These are phyloP conservation scores for Antitrichia curtipendula DNA, from an alignment of 225 moss, liverwort and hornwort genomes.

Conservation along the genomic window DNA sequence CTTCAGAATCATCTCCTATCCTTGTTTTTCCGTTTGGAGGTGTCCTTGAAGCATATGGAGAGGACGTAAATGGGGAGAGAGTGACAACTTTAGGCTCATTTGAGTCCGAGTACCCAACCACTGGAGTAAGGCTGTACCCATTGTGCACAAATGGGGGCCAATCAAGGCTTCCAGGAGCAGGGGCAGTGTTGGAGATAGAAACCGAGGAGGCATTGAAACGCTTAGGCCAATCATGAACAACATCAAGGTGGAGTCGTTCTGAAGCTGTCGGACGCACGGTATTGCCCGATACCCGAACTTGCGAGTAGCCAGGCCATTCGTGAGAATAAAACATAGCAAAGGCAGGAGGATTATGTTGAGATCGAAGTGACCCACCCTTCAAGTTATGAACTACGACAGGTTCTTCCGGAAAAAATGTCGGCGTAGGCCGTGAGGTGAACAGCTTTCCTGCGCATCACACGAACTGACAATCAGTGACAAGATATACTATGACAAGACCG, in stretches of 20 bases:
- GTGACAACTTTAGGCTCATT: conserved; percentile 46
- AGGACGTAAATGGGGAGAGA: conserved; percentile 31
- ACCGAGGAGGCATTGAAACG: conserved; percentile 35
- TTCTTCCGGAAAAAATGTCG: conserved; percentile 25
- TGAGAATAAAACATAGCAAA: conserved; percentile 58
- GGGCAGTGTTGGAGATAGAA: conserved; percentile 27
- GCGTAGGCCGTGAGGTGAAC: conserved; percentile 15
- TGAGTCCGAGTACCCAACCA: conserved; percentile 29
- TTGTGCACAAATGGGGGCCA: conserved; percentile 56
- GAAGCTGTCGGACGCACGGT: conserved; percentile 66
- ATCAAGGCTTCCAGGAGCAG: conserved; percentile 47
- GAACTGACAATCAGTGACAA: background rate
- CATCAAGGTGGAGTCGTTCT: conserved; percentile 81
- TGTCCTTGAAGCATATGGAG: conserved; percentile 44
- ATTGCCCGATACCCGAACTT: conserved; percentile 58
- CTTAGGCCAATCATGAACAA: conserved; percentile 60
- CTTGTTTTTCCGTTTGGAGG: conserved; percentile 37
- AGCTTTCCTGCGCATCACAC: conserved; percentile 19
- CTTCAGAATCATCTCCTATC: conserved; percentile 41
- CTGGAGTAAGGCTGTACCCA: conserved; percentile 42
- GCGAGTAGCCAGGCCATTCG: conserved; percentile 82
- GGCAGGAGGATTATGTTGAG: conserved; percentile 37
- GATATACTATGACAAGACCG: background rate
- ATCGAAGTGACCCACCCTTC: conserved; percentile 42
- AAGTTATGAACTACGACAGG: conserved; percentile 35